These are phyloP conservation scores for Monilinia polystroma DNA, from an alignment of 2,329 filamentous ascomycete genomes.

Conservation along the genomic window DNA sequence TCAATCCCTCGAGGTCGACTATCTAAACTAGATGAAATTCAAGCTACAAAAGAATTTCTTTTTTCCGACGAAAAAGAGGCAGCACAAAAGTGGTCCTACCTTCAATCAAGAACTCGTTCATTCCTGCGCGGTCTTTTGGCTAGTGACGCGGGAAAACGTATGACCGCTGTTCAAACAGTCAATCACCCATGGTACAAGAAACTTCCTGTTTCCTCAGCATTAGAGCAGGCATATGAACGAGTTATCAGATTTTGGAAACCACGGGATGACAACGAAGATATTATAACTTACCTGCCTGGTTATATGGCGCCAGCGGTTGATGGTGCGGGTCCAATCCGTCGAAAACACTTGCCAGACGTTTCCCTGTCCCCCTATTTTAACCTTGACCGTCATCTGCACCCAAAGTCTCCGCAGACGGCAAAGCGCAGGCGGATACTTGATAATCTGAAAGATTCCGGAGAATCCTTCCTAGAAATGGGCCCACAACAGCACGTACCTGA, in stretches of 20 bases:
- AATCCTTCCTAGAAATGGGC: not conserved
- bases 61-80: conserved; percentile 20
- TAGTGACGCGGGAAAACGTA: conserved; percentile 39
- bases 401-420: conserved; percentile 22
- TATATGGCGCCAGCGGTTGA: not conserved
- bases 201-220: conserved; percentile 31
- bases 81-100: conserved; percentile 25
- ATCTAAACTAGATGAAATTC: conserved; percentile 30
- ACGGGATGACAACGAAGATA: conserved; percentile 27
- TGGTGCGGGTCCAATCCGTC: conserved; percentile 15
- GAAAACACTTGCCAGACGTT: conserved; percentile 33
- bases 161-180: conserved; percentile 41
- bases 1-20: conserved; percentile 29
- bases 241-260: conserved; percentile 35
- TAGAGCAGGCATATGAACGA: conserved; percentile 33
- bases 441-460: conserved; percentile 30
- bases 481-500: not conserved
- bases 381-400: conserved; percentile 33
- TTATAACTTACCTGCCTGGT: conserved; percentile 34
- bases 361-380: conserved; percentile 37
- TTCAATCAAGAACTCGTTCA: conserved; percentile 29
- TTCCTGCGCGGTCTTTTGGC: conserved; percentile 43
- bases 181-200: conserved; percentile 43
- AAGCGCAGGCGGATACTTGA: conserved; percentile 31
- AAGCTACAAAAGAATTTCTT: conserved; percentile 28